These are phyloP conservation scores for Voacanga thouarsii DNA, from an alignment of 257 asterid species.

Conservation along the genomic window DNA sequence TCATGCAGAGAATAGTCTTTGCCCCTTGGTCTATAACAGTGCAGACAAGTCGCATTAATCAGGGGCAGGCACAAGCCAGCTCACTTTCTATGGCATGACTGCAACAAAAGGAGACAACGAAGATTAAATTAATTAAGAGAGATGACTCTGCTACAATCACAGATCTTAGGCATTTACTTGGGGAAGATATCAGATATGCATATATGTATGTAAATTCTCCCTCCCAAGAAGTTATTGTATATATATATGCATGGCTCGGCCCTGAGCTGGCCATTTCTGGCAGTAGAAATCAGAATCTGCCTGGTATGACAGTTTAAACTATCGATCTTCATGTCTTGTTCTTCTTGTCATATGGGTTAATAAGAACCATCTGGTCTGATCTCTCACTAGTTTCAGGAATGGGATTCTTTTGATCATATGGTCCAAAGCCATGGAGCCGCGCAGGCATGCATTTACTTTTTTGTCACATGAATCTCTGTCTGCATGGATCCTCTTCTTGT, in stretches of 20 bases:
- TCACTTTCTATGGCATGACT: slow-evolving; percentile 27
- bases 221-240: too few relatives aligned
- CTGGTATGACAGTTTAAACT: not conserved
- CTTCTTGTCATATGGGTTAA: slow-evolving; percentile 19
- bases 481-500: slow-evolving; percentile 14
- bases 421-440: slow-evolving; percentile 8
- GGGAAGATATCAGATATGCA: not conserved
- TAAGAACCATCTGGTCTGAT: slow-evolving; percentile 9
- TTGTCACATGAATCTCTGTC: slow-evolving; percentile 30
- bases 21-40: slow-evolving; percentile 20
- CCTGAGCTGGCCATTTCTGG: slow-evolving; percentile 24
- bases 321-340: slow-evolving; percentile 8
- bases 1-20: slow-evolving; percentile 16
- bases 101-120: slow-evolving; percentile 24
- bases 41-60: slow-evolving; percentile 34
- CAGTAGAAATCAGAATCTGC: not conserved
- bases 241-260: not conserved
- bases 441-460: slow-evolving; percentile 1
- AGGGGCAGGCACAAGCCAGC: slow-evolving; percentile 33
- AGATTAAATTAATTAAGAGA: slow-evolving; percentile 15
- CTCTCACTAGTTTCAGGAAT: not conserved
- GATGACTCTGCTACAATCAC: slow-evolving; percentile 2
- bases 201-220: too few relatives aligned
- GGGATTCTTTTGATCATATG: slow-evolving; percentile 20
- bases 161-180: slow-evolving; percentile 22